A percentile compares a stretch with the other conserved stretches of the same genome.
phyloP scores from a whole-genome alignment of 177 flowering plant genomes.

The Vitis hybrid region DNA sequence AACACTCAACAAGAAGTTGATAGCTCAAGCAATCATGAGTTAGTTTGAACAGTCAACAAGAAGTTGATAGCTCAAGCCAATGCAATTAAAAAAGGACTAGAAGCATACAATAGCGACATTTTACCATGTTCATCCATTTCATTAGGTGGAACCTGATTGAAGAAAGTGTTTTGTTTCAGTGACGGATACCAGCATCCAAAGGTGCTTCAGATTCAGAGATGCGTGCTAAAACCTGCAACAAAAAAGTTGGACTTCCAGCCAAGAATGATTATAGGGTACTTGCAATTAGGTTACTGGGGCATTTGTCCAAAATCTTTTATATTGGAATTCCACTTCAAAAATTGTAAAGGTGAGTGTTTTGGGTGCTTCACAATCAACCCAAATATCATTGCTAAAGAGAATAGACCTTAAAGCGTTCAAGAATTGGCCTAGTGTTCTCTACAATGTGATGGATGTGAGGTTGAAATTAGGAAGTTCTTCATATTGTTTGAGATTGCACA shows the following conservation, averaged over 20 bases:
- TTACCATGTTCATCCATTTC: constrained; percentile 80
- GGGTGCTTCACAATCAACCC: too few relatives aligned
- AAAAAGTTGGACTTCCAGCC: constrained; percentile 9
- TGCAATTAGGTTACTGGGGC: too few relatives aligned
- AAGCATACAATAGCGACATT: constrained; percentile 8
- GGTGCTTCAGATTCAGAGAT: constrained; percentile 88
- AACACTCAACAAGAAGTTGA: not conserved
- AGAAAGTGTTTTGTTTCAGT: constrained; percentile 72
- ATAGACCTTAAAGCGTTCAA: too few relatives aligned
- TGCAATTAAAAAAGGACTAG: constrained; percentile 2
- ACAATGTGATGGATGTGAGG: too few relatives aligned
- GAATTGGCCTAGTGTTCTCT: too few relatives aligned
- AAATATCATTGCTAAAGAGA: too few relatives aligned
- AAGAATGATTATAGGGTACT: not conserved
- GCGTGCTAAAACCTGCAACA: constrained; percentile 76
- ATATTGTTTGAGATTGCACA: too few relatives aligned
- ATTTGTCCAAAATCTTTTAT: too few relatives aligned
- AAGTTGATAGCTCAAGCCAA: not conserved
- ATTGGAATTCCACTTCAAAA: too few relatives aligned
- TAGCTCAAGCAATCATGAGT: not conserved
- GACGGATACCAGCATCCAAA: constrained; percentile 87
- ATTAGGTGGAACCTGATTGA: constrained; percentile 62
- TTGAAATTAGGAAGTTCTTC: too few relatives aligned
- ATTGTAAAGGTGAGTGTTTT: too few relatives aligned
- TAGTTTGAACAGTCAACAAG: too few relatives aligned